Conservation (phyloP, 1,139 yeast species). For the Pneumocystis murina region DNA sequence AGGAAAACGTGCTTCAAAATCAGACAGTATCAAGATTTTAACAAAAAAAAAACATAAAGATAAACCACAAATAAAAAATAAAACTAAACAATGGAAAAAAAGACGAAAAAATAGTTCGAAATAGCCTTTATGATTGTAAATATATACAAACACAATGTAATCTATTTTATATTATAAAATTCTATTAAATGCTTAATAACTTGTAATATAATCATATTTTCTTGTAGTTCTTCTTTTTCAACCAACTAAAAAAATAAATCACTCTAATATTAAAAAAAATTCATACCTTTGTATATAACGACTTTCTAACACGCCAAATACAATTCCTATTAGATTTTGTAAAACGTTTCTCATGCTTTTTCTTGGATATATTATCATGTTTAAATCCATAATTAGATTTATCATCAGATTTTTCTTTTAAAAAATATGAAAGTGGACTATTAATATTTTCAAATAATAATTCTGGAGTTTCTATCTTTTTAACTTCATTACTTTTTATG, state of each 20-base stretch:
- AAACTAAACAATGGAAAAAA: background rate
- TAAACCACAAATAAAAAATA: constrained; percentile 1
- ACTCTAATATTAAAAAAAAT: background rate
- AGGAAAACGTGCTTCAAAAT: background rate
- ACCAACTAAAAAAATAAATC: constrained; percentile 17
- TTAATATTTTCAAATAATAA: background rate
- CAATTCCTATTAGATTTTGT: constrained; percentile 26
- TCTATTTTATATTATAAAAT: constrained; percentile 4
- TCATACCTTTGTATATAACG: constrained; percentile 8
- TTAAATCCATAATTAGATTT: constrained; percentile 24
- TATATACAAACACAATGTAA: background rate
- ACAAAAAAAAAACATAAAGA: background rate
- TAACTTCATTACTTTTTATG: background rate
- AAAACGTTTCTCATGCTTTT: constrained; percentile 17
- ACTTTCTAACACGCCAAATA: constrained; percentile 23
- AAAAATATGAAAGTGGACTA: background rate
- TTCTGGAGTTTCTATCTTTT: background rate
- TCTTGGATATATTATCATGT: constrained; percentile 21
- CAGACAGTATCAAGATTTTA: background rate
- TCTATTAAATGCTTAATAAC: constrained; percentile 17
- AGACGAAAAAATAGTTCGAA: background rate
- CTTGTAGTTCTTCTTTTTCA: constrained; percentile 26
- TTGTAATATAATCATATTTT: constrained; percentile 23
- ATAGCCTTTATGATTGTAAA: background rate
- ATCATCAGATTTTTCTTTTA: constrained; percentile 17